These are phyloP conservation scores for Diaporthe caulivora DNA, from an alignment of 2,329 filamentous ascomycete species.

Conservation along the genomic window DNA sequence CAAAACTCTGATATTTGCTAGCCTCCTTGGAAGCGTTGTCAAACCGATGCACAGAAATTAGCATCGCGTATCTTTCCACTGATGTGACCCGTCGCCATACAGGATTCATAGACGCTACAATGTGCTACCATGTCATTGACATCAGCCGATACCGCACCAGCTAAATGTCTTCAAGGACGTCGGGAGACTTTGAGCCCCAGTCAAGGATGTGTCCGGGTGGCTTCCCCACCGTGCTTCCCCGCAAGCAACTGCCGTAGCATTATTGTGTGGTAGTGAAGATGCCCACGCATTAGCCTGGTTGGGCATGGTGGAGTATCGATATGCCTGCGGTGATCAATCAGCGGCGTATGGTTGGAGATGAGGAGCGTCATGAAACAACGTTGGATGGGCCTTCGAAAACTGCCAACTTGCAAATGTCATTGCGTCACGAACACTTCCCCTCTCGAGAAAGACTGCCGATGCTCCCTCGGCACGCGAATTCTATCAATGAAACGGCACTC, in stretches of 20 bases:
- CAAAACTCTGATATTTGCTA: too few relatives aligned
- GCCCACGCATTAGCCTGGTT: background rate
- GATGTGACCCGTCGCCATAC: background rate
- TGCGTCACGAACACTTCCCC: background rate
- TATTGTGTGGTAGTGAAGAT: background rate
- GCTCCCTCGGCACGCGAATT: background rate
- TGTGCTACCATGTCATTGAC: background rate
- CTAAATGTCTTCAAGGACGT: background rate
- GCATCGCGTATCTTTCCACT: background rate
- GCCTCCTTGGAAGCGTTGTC: too few relatives aligned
- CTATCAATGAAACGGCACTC: too few relatives aligned
- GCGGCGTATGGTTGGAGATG: background rate
- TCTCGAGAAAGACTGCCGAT: background rate
- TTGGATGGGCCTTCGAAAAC: too few relatives aligned
- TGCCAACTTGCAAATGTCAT: background rate
- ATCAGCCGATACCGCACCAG: background rate
- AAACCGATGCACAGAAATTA: background rate
- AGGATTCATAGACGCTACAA: background rate
- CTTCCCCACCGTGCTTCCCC: conserved; percentile 1
- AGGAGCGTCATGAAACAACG: conserved; percentile 7
- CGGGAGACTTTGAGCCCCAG: background rate
- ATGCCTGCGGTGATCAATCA: background rate
- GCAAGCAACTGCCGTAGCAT: background rate
- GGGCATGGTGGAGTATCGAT: background rate
- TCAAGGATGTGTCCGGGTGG: background rate